These are phyloP conservation scores for Eimeria sp. DNA, from an alignment of 169 alveolate genomes.

Conservation along the genomic window DNA sequence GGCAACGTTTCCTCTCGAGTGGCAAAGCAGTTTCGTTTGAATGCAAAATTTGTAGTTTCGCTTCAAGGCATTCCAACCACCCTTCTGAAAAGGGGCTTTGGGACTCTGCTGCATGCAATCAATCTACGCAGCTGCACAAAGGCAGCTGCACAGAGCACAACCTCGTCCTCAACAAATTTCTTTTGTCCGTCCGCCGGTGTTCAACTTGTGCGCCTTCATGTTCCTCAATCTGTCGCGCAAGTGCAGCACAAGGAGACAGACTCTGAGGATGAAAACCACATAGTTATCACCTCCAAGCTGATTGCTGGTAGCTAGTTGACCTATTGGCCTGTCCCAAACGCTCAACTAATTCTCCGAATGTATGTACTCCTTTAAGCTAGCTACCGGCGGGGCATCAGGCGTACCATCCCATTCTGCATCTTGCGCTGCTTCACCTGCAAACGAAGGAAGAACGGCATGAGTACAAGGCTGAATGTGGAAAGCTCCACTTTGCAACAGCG, in stretches of 20 bases:
- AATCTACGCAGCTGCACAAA: background rate
- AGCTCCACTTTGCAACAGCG: background rate
- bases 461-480: background rate
- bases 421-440: constrained; percentile 56
- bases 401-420: constrained; percentile 67
- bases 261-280: background rate
- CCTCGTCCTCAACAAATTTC: background rate
- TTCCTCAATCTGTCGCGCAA: background rate
- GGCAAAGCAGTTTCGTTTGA: background rate
- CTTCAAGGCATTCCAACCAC: background rate
- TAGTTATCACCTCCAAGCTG: background rate
- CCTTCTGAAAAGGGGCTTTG: background rate
- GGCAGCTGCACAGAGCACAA: background rate
- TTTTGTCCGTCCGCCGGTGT: background rate
- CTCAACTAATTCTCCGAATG: background rate
- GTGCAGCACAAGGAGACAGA: background rate
- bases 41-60: background rate
- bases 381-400: background rate
- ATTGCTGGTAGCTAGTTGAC: background rate
- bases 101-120: background rate
- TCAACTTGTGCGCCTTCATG: background rate
- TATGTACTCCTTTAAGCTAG: background rate
- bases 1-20: background rate
- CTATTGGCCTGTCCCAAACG: background rate
- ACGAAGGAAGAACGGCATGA: background rate